A percentile compares a stretch with the other conserved stretches of the same genome.
Evolutionary conservation across 345 rosid species (phyloP).

Genomic region (Euphorbia peplus): DNA sequence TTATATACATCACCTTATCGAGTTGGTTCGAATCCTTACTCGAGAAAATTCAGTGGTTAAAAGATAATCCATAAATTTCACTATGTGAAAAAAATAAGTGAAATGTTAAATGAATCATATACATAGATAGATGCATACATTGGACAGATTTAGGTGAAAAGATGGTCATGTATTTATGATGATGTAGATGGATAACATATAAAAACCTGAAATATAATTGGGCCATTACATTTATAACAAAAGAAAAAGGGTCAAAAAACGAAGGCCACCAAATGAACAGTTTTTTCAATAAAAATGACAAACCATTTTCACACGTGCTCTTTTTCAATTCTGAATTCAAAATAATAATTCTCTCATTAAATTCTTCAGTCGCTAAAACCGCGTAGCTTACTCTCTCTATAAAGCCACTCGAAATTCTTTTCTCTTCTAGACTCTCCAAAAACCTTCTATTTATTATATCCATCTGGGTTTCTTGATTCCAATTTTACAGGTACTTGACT

Average conservation of each 20-base stretch:
- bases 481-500: no score
- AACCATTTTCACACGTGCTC: constrained; percentile 17
- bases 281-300: neutral
- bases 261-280: neutral
- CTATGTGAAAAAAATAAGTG: no score
- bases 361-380: neutral
- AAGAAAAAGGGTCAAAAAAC: constrained; percentile 4
- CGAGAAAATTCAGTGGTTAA: no score
- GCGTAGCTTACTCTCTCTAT: neutral
- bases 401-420: neutral
- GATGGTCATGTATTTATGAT: no score
- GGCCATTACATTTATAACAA: no score
- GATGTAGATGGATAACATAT: neutral
- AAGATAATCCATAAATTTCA: no score
- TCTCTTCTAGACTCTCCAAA: neutral
- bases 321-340: no score
- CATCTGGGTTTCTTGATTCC: neutral
- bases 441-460: neutral
- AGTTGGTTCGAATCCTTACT: no score
- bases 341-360: neutral
- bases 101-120: no score
- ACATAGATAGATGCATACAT: no score
- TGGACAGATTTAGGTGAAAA: neutral
- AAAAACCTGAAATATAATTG: neutral
- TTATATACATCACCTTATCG: no score